These are phyloP conservation scores for cucumber (Cucumis sativus) DNA, from an alignment of 306 rosid species.

Conservation along the genomic window Cucumber_9930_V3 NC_026660.2:28737501-28738000, in stretches of 20 bases:
- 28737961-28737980: constrained; percentile 83
- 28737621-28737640: constrained; percentile 71
- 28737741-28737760: background rate
- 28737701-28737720: background rate
- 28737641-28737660: constrained; percentile 78
- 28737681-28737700: background rate
- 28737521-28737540: background rate
- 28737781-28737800: background rate
- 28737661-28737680: constrained; percentile 57
- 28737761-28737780: background rate
- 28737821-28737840: background rate
- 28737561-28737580: background rate
- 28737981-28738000: constrained; percentile 39
- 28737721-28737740: background rate
- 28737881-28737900: background rate
- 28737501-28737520: background rate
- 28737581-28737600: constrained; percentile 84
- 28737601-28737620: constrained; percentile 67
- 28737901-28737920: background rate
- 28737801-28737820: background rate
- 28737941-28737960: constrained; percentile 79
- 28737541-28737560: background rate
- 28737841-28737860: background rate
- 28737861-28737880: background rate
- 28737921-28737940: constrained; percentile 61